Evolutionary conservation across 2,329 filamentous ascomycete species (phyloP), one percentile per base, ranked within the genome.

Genomic region (Talaromyces sp.): DNA sequence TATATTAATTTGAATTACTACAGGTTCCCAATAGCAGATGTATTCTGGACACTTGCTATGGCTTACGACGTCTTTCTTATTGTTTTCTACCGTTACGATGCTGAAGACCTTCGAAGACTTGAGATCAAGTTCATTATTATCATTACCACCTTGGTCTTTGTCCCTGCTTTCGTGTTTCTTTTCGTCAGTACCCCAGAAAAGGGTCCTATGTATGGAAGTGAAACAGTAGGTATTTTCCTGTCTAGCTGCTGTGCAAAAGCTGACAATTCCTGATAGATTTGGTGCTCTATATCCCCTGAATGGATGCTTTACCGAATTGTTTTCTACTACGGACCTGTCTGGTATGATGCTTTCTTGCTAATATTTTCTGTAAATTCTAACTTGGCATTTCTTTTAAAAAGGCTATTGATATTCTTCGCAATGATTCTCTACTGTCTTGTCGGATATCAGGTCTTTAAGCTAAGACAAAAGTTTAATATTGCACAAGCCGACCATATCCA

Each of bases 11-110:
- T 9, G 10, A 29, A 13, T 26, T 5, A 26, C 10, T 26, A 51
- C 56, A 75, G 73, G 73, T 76, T 75, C 24, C 74, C 74, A 0
- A 60, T 75, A 13, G 72, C 74, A 4, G 74, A 76, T 59, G 74
- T 75, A 1, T 62, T 74, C 1, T 76, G 73, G 73, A 75, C 73
- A 7, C 66, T 75, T 1, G 72, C 69, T 19, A 76, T 75, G 73
- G 72, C 73, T 7, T 55, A 70, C 29, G 70, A 76, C 43, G 73
- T 75, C 24, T 74, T 71, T 41, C 63, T 75, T 17, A 73, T 76
- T 27, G 73, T 76, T 38, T 74, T 71, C 51, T 66, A 68, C n/a
- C 71, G 67, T 43, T 75, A 71, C 53, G 73, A 75, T 31, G 62
- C 69, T 3, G 64, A 67, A 56, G 65, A 68, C 3, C 59, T 76